Evolutionary conservation across 2,329 filamentous ascomycete species (phyloP), one percentile per base, ranked within the genome.

Genomic region (Stagonosporopsis vannaccii): DNA sequence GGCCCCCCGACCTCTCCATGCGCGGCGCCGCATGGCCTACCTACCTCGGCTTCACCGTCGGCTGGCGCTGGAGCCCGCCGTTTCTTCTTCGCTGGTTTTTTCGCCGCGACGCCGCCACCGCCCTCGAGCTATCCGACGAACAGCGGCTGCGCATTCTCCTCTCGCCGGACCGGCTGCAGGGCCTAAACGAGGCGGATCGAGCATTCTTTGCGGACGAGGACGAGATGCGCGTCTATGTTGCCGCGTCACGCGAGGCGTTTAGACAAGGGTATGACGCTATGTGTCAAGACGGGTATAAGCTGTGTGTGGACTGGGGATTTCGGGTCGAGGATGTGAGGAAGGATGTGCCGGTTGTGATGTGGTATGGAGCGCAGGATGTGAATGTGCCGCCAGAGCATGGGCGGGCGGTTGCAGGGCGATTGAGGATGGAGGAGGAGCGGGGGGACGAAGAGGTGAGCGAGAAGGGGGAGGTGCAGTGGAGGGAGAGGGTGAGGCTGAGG

Each of bases 1-100:
- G 73, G 0, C 65, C 76, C 6, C 69, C 72, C 35, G 72, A 78
- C 48, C 75, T 77, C 6, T 70, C 75, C 30, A 72, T 73, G 67
- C 60, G 51, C 13, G 70, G 73, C 9, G 69, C 68, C 8, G 48
- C 55, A 23, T 63, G 56, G 37, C 5, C 49, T 7, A 65, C 69
- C 47, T 63, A 67, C 35, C 11, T 75, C 7, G 74, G 68, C 28
- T 75, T 73, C 45, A 66, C 71, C 2, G 59, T 63, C 13, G 73
- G 71, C 28, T 73, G 63, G 54, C 73, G 68, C 45, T 70, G 60
- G 19, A 36, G 51, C 2, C 69, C 69, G 1, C 15, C 19, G 8
- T 50, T 36, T 5, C 13, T 73, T 7, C 32, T 65, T 1, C 57
- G 65, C 1, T 72, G 70, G 67, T 75, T 64, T 17, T 73, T 63